phyloP scores from a whole-genome alignment of 2,329 filamentous ascomycete species.

The Penicillium sp. region DNA sequence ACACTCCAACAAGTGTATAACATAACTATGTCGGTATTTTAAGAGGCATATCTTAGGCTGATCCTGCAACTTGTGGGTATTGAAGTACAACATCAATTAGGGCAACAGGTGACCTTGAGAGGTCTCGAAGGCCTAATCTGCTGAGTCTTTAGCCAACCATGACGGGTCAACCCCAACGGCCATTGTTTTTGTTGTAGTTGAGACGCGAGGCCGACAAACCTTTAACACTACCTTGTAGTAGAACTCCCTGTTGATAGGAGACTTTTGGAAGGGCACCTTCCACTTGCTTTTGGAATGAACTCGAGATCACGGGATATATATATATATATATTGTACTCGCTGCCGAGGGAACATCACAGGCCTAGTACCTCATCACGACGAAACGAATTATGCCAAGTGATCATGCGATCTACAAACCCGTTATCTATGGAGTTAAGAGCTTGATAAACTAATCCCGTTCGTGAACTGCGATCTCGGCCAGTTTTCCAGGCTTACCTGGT shows the following conservation, averaged over 20 bases:
- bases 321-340: not conserved
- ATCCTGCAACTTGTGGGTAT: fast-evolving
- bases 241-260: not conserved
- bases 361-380: not conserved
- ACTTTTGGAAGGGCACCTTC: not conserved
- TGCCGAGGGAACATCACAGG: not conserved
- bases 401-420: not conserved
- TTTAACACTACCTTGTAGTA: not conserved
- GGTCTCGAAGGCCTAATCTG: not conserved
- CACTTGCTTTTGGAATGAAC: not conserved
- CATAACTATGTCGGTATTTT: not conserved
- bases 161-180: not conserved
- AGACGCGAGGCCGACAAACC: not conserved
- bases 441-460: too few relatives aligned
- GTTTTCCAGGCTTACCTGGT: not conserved
- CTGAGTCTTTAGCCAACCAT: not conserved
- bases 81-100: not conserved
- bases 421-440: not conserved
- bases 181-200: not conserved
- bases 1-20: not conserved
- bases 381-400: not conserved
- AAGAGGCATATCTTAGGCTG: not conserved
- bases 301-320: not conserved
- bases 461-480: not conserved
- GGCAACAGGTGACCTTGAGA: not conserved